These are phyloP conservation scores for Colletotrichum sp. DNA, from an alignment of 2,329 filamentous ascomycete species.

Conservation along the genomic window DNA sequence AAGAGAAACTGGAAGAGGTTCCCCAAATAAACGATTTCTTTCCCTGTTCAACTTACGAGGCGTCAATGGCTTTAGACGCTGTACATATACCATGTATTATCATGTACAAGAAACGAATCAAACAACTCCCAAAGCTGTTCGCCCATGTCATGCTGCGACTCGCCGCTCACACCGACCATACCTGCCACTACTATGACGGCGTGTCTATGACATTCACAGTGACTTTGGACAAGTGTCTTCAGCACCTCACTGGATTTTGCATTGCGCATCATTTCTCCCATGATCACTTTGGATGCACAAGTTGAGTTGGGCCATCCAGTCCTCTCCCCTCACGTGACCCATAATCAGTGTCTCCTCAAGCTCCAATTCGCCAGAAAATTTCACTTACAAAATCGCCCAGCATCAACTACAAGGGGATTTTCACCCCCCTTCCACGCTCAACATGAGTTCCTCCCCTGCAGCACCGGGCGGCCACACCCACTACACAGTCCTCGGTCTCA, in stretches of 20 bases:
- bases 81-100: constrained; percentile 24
- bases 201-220: not conserved
- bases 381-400: not conserved
- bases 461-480: constrained; percentile 46
- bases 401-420: constrained; percentile 20
- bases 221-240: not conserved
- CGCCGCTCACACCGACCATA: not conserved
- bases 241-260: not conserved
- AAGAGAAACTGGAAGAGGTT: constrained; percentile 63
- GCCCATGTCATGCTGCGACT: not conserved
- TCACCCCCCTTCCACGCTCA: not conserved
- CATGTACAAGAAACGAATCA: constrained; percentile 23
- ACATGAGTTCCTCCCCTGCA: constrained; percentile 17
- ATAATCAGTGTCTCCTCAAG: not conserved
- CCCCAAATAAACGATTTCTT: constrained; percentile 51
- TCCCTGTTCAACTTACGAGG: not conserved
- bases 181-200: not conserved
- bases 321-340: constrained; percentile 14
- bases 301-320: not conserved
- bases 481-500: constrained; percentile 66
- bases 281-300: not conserved
- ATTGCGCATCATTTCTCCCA: not conserved
- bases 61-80: constrained; percentile 3
- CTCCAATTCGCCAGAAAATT: constrained; percentile 16
- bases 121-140: not conserved